A percentile compares a stretch with the other conserved stretches of the same genome.
Conservation (phyloP, 2,329 filamentous ascomycete genomes). For the Chrysoporthe deuterocubensis region DNA sequence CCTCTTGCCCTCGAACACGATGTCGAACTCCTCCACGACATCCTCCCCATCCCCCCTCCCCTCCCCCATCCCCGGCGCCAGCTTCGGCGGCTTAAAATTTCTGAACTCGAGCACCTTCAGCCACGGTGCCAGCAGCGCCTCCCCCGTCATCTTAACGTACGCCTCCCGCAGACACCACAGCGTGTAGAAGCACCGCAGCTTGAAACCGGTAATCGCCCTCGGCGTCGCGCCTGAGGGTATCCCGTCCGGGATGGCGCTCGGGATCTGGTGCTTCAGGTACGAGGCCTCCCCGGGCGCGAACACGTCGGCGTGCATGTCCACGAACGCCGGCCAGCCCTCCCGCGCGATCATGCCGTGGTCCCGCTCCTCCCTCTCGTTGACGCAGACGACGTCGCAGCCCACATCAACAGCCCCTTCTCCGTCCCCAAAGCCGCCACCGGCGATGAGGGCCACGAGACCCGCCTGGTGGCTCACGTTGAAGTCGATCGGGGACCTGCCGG, state of each 20-base stretch:
- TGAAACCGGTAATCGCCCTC: constrained; percentile 57
- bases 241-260: constrained; percentile 33
- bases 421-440: constrained; percentile 35
- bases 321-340: constrained; percentile 68
- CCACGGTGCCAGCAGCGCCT: constrained; percentile 76
- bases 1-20: constrained; percentile 44
- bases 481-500: constrained; percentile 49
- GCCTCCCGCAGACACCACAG: constrained; percentile 81
- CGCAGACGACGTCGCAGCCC: constrained; percentile 78
- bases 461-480: constrained; percentile 84
- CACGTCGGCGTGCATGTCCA: constrained; percentile 74
- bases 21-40: constrained; percentile 41
- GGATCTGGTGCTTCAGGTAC: constrained; percentile 59
- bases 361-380: constrained; percentile 67
- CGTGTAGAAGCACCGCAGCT: constrained; percentile 73
- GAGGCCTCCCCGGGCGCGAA: constrained; percentile 65
- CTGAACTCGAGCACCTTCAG: constrained; percentile 71
- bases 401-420: constrained; percentile 48
- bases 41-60: constrained; percentile 38
- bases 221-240: constrained; percentile 35
- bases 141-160: constrained; percentile 82
- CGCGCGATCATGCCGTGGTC: constrained; percentile 60
- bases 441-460: constrained; percentile 68
- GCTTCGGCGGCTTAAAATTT: constrained; percentile 60
- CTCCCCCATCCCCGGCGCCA: constrained; percentile 33